Percentiles rank a stretch among this genome's conserved stretches.
phyloP scores from a whole-genome alignment of 108 stramenopile genomes.

The Pinguiococcus pyrenoidosus region DNA sequence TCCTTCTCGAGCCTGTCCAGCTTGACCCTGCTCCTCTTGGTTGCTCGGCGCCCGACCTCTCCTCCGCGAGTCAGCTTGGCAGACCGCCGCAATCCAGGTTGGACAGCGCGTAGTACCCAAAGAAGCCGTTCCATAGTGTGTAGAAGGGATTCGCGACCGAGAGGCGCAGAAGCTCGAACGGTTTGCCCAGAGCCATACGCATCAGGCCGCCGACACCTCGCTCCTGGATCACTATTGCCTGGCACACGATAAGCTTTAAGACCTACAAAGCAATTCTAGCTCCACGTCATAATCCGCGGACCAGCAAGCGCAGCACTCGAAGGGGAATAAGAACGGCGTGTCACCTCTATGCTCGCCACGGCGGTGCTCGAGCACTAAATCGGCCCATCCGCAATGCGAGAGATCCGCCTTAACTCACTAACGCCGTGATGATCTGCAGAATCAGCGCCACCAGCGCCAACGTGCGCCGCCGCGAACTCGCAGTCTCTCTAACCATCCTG shows the following conservation, averaged over 20 bases:
- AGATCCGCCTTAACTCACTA: conserved; percentile 42
- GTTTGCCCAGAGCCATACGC: conserved; percentile 53
- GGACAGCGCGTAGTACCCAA: conserved; percentile 77
- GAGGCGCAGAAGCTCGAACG: conserved; percentile 66
- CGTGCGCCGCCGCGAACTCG: no score
- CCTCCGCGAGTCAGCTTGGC: no score
- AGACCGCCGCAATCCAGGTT: conserved; percentile 83
- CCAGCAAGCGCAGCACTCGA: not conserved
- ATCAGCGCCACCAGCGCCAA: conserved; percentile 32
- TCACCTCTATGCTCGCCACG: conserved; percentile 37
- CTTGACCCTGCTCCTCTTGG: no score
- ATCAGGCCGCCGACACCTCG: no score
- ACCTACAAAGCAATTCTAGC: conserved; percentile 2
- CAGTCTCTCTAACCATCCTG: no score
- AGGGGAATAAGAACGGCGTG: not conserved
- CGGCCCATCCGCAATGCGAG: conserved; percentile 37
- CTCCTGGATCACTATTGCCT: conserved; percentile 17
- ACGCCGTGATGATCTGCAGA: conserved; percentile 35
- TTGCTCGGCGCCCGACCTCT: no score
- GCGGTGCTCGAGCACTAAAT: conserved; percentile 48
- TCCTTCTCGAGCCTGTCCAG: no score
- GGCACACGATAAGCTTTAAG: conserved; percentile 22
- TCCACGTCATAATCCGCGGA: not conserved
- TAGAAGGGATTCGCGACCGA: conserved; percentile 77
- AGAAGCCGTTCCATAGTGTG: conserved; percentile 73